Evolutionary conservation across 2,329 filamentous ascomycete genomes (phyloP), one percentile per base, ranked within the genome.

Genomic region (Mycosphaerella sp.): DNA sequence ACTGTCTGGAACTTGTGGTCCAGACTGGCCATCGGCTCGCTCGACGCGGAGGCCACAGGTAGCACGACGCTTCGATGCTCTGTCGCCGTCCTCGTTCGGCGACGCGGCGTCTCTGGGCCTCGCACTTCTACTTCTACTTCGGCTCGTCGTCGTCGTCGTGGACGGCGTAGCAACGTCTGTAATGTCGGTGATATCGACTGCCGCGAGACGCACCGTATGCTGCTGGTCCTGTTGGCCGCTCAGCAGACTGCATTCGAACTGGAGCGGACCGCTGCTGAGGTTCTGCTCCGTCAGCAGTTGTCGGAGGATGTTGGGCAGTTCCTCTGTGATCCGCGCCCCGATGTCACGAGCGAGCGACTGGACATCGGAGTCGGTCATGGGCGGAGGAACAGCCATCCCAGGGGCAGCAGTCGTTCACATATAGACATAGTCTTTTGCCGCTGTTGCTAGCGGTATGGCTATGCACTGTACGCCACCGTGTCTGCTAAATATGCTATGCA

Each of bases 51-150:
- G 55, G 17, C 66, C 64, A 27, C 67, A 66, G 10, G 66, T 65
- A 2, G 64, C 64, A 42, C 65, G 64, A 9, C 65, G 61, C 48
- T 64, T 64, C 16, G 84, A 86, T 6, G 58, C 56, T 44, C 58
- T 53, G 18, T 56, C 44, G 10, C 56, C 55, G n/a, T 52, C 57
- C 5, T 50, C 47, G 17, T 41, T 16, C 4, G 50, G 45, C 7
- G 43, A 8, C 13, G 30, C 18, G 12, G 44, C 35, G 27, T 34
- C 44, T 28, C 53, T 46, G 3, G 51, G 45, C 32, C 52, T 50
- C 27, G 53, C 55, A 2, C 28, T 51, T 10, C 55, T 45, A n/a
- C 30, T 16, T 13, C 43, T 6, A 25, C 21, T 25, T 25, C 21
- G 6, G 21, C 21, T 25, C 21, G 21, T 25, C 21, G 21, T 25